Base-by-base conservation (phyloP, 306 rosid species). In the Prunus salicina region DNA sequence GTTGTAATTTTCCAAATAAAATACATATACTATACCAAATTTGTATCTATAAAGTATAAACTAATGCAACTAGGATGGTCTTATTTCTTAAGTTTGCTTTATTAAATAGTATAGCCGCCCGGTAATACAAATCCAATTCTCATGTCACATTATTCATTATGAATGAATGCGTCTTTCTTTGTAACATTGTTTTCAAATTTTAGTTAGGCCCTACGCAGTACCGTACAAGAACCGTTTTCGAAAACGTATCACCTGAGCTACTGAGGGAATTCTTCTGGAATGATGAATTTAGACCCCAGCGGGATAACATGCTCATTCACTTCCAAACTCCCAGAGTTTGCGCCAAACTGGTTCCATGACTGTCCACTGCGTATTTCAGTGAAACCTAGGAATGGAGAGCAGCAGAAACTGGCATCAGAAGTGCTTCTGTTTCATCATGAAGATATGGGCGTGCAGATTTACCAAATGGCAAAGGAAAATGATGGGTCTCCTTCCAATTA, bases 311-410 rank as follows among this genome's bases (percentile, higher is more conserved):
- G 58, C 28, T 73, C 60, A 25, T 58, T 43, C 51, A 16, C 46
- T 25, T 46, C n/a, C n/a, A 57, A 18, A 28, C 3, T 43, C 55
- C 16, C n/a, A 58, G 67, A 3, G 19, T 11, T 25, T 73, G 67
- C 67, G 56, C 77, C 27, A 58, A 73, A 73, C 46, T 58, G 77
- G 68, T 58, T 43, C 77, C 68, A 58, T 73, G 67, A 58, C 22
- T 38, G 53, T 56, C 22, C 76, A 72, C 1, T 41, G 76, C 16
- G 18, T 24, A 56, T 32, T 13, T 22, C 76, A 43, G 76, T 72
- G 53, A 57, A 57, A 24, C 22, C 56, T 8, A 41, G 53, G 55
- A 57, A 72, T 24, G 67, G 3, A 22, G 52, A 5, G 34, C 38
- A 57, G 66, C 25, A 72, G 20, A 41, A 24, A 55, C 2, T 7